These are phyloP conservation scores for Tricharina praecox DNA, from an alignment of 495 filamentous ascomycete genomes.

Conservation along the genomic window DNA sequence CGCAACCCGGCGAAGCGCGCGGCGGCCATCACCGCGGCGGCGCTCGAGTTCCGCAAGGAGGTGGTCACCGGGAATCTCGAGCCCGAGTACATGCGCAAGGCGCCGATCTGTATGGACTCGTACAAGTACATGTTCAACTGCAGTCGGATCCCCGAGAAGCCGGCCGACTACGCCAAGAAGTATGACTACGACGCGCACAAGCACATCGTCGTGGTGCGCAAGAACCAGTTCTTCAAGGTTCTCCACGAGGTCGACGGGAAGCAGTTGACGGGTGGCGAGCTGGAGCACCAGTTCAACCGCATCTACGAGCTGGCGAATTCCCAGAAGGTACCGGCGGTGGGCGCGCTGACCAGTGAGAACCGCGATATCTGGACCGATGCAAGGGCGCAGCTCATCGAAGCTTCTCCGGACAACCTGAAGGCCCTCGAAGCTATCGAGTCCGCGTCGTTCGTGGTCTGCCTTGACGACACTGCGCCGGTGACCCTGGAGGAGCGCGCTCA, in stretches of 20 bases:
- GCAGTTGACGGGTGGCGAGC: constrained; percentile 68
- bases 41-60: constrained; percentile 82
- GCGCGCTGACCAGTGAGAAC: constrained; percentile 77
- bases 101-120: constrained; percentile 89
- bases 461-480: constrained; percentile 82
- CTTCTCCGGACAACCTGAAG: constrained; percentile 56
- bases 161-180: constrained; percentile 69
- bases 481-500: constrained; percentile 90
- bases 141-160: constrained; percentile 69
- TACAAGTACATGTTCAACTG: constrained; percentile 99
- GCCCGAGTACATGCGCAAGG: constrained; percentile 93
- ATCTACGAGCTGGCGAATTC: constrained; percentile 62
- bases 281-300: constrained; percentile 71
- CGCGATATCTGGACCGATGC: constrained; percentile 84
- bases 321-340: constrained; percentile 53
- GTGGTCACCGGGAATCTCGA: constrained; percentile 72
- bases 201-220: constrained; percentile 79
- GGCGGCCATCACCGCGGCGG: constrained; percentile 69
- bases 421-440: constrained; percentile 73
- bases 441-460: constrained; percentile 77
- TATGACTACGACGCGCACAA: constrained; percentile 55
- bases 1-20: constrained; percentile 83
- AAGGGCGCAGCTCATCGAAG: constrained; percentile 55
- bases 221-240: constrained; percentile 97
- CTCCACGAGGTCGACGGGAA: constrained; percentile 59